Percentiles rank a stretch among this genome's conserved stretches.
phyloP scores from a whole-genome alignment of 371 early-diverging fungal genomes.

The Cokeromyces recurvatus region DNA sequence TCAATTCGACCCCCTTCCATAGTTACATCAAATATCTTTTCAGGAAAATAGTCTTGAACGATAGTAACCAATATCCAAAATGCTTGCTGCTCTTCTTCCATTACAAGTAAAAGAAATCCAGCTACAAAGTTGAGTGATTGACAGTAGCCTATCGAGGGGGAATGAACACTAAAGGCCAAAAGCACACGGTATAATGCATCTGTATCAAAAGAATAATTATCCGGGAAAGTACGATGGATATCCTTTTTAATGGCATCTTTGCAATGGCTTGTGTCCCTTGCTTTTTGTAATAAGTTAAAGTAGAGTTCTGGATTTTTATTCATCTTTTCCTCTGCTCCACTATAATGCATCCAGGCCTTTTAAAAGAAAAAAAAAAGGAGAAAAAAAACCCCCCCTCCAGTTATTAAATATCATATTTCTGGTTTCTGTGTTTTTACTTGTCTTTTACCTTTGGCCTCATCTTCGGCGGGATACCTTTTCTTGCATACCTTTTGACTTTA shows the following conservation, averaged over 20 bases:
- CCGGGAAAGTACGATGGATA: conserved; percentile 79
- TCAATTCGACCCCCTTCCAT: conserved; percentile 77
- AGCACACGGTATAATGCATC: conserved; percentile 66
- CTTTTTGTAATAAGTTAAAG: conserved; percentile 44
- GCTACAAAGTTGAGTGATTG: conserved; percentile 82
- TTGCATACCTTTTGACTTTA: conserved; percentile 64
- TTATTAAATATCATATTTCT: neutral
- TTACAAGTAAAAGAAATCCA: conserved; percentile 70
- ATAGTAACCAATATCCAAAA: conserved; percentile 81
- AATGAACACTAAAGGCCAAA: conserved; percentile 61
- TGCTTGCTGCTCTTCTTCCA: conserved; percentile 69
- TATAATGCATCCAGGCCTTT: conserved; percentile 80
- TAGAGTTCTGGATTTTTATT: conserved; percentile 57
- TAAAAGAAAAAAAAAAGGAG: neutral
- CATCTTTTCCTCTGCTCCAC: conserved; percentile 64
- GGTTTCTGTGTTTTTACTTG: neutral
- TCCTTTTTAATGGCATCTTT: conserved; percentile 72
- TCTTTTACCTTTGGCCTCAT: conserved; percentile 61
- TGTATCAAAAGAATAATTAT: conserved; percentile 62
- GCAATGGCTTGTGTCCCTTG: conserved; percentile 53
- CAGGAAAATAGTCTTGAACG: conserved; percentile 69
- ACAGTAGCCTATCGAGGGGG: conserved; percentile 77
- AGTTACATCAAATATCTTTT: conserved; percentile 72
- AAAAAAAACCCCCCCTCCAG: too few species aligned
- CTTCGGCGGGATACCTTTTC: conserved; percentile 74